Percentiles rank a stretch among this genome's conserved stretches.
These are phyloP conservation scores for Rickenella mellea DNA, from an alignment of 768 basidiomycete species.

Conservation along the genomic window DNA sequence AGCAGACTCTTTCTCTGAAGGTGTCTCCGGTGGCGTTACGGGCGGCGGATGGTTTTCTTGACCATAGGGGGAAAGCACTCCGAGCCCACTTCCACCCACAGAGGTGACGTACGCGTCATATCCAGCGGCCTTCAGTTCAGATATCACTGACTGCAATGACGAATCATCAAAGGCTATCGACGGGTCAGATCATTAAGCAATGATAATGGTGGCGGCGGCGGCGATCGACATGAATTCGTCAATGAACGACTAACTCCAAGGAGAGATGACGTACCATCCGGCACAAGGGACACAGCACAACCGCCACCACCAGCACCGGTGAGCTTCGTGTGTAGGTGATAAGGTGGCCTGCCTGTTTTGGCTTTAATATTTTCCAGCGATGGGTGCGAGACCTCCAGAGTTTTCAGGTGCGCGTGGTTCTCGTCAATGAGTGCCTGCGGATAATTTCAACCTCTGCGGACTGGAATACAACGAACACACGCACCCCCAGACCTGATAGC, in stretches of 20 bases:
- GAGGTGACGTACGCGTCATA: conserved; percentile 85
- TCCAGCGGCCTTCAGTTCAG: conserved; percentile 47
- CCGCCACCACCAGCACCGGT: conserved; percentile 98
- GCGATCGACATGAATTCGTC: too few relatives aligned
- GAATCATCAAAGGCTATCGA: conserved; percentile 61
- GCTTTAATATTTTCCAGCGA: conserved; percentile 71
- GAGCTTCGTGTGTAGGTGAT: conserved; percentile 79
- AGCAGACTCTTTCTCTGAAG: conserved; percentile 20
- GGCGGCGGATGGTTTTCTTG: conserved; percentile 20
- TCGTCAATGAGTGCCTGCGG: conserved; percentile 82
- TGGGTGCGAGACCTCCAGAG: conserved; percentile 87
- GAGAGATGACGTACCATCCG: conserved; percentile 59
- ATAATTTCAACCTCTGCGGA: too few relatives aligned
- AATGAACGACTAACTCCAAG: neutral
- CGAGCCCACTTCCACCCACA: conserved; percentile 89
- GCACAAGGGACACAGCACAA: conserved; percentile 92
- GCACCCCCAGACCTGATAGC: conserved; percentile 59
- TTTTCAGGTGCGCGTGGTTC: conserved; percentile 80
- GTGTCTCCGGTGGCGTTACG: conserved; percentile 15
- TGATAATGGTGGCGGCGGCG: neutral
- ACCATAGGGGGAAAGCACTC: conserved; percentile 61
- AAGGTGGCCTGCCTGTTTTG: conserved; percentile 55
- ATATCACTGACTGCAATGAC: conserved; percentile 47
- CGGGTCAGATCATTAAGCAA: neutral
- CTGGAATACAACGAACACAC: too few relatives aligned